Percentiles rank a stretch among this genome's conserved stretches.
Evolutionary conservation across 2,329 filamentous ascomycete genomes (phyloP).

Genomic region (Rugonectria rugulosa): DNA sequence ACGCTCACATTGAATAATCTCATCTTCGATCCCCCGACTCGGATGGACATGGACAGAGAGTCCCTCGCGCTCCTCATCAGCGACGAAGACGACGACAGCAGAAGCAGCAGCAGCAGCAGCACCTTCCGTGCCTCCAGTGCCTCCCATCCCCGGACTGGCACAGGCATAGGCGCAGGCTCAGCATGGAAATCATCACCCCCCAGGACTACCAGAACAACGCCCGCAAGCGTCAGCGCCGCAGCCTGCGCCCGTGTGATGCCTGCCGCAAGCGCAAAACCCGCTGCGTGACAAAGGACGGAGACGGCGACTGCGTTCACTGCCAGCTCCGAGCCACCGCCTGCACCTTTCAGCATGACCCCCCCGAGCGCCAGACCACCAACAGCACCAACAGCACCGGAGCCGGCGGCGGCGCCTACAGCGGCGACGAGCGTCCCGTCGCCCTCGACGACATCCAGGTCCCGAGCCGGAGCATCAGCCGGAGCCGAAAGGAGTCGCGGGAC

Average conservation of each 20-base stretch:
- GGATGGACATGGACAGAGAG: conserved; percentile 23
- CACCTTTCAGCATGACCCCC: conserved; percentile 42
- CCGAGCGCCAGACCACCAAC: conserved; percentile 34
- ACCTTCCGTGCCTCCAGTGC: too few relatives aligned
- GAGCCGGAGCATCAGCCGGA: conserved; percentile 21
- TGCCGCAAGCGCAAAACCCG: conserved; percentile 45
- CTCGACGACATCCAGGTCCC: conserved; percentile 21
- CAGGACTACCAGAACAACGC: conserved; percentile 41
- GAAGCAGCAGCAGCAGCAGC: neutral
- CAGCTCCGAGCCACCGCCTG: conserved; percentile 38
- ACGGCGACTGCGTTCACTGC: conserved; percentile 40
- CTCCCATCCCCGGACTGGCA: conserved; percentile 13
- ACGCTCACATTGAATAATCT: neutral
- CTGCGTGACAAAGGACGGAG: conserved; percentile 42
- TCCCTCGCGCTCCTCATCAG: conserved; percentile 15
- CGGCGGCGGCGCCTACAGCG: conserved; percentile 22
- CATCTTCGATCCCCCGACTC: neutral
- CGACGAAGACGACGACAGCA: conserved; percentile 13
- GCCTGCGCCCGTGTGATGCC: conserved; percentile 42
- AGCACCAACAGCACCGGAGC: conserved; percentile 24
- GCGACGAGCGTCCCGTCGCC: conserved; percentile 25
- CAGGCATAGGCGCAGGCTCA: too few relatives aligned
- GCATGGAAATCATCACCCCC: conserved; percentile 44
- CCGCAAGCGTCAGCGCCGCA: conserved; percentile 41
- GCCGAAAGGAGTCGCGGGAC: conserved; percentile 35